Base-by-base conservation (phyloP, 2,329 filamentous ascomycete genomes). In the Paraphaeosphaeria minitans region DNA sequence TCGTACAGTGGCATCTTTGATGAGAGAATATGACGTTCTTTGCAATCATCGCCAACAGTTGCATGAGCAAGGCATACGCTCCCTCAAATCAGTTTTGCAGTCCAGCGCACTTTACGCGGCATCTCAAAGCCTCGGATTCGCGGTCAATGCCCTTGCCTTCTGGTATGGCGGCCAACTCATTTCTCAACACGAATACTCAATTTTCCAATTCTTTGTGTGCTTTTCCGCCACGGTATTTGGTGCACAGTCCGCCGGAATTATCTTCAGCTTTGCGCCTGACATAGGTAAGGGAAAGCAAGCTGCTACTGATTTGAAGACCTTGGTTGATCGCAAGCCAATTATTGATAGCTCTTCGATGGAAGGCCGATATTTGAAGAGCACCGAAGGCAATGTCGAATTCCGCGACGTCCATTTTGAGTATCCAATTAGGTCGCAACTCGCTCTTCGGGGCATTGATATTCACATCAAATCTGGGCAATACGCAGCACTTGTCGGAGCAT, bases 151-250 rank as follows among this genome's bases (percentile, higher is more conserved):
- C 3, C 58, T 67, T 14, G 39, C 52, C 4, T 66, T 67, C 43
- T 67, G 65, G 65, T 57, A 65, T 51, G 64, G 62, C 14, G 62
- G 64, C 5, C 50, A 39, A 12, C 56, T 63, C 19, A 48, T 67
- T 14, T 62, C 59, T 13, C 21, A 27, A 13, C 48, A 53, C 6
- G 82, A 87, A 16, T 84, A 90, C 10, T 75, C 80, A 10, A 82
- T 92, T 72, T 94, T 95, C 78, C 89, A 92, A 65, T 97, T 97
- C 83, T 97, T 96, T 51, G 92, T 90, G 71, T 96, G 96, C 79
- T 86, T 87, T 61, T 83, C 91, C 48, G 84, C 16, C 19, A 19
- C 41, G 16, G 37, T 96, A 66, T 96, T 95, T 66, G 91, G 92
- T 55, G 89, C 92, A 0, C 93, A 97, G 76, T 93, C 91, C 5